Conservation (phyloP, 1,284 basidiomycete genomes). For the Rhodotorula sp. region DNA sequence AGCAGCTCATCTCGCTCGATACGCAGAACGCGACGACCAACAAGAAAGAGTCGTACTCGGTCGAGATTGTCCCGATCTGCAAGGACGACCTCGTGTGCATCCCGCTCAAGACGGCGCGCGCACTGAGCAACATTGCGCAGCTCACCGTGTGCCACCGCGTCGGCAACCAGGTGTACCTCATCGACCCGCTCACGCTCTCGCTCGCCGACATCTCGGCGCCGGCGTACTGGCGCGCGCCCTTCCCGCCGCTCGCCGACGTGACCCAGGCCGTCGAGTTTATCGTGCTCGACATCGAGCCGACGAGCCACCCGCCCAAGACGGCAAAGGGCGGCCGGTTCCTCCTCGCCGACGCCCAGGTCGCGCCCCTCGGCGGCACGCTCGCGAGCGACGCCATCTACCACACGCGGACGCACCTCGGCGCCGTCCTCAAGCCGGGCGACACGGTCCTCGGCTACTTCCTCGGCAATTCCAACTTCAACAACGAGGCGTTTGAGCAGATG, state of each 20-base stretch:
- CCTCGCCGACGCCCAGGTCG: conserved; percentile 92
- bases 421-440: conserved; percentile 93
- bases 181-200: conserved; percentile 86
- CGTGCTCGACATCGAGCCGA: conserved; percentile 85
- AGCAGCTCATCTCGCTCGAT: conserved; percentile 89
- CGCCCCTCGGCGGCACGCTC: conserved; percentile 71
- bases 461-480: conserved; percentile 89
- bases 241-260: conserved; percentile 76
- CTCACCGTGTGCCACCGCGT: conserved; percentile 86
- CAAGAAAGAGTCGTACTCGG: conserved; percentile 97
- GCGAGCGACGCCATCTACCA: conserved; percentile 85
- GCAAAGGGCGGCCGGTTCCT: conserved; percentile 57
- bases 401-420: conserved; percentile 93
- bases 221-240: conserved; percentile 89
- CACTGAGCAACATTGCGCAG: conserved; percentile 82
- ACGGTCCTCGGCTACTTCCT: conserved; percentile 89
- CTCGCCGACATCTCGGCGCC: conserved; percentile 74
- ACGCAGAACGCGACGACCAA: conserved; percentile 90
- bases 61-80: conserved; percentile 95
- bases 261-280: conserved; percentile 92
- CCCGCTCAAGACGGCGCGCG: conserved; percentile 75
- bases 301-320: conserved; percentile 57
- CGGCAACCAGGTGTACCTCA: conserved; percentile 84
- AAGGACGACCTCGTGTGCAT: conserved; percentile 96
- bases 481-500: conserved; percentile 76